Evolutionary conservation across 2,329 filamentous ascomycete species (phyloP), one percentile per base, ranked within the genome.

Genomic region (Dothideomycetes sp.): DNA sequence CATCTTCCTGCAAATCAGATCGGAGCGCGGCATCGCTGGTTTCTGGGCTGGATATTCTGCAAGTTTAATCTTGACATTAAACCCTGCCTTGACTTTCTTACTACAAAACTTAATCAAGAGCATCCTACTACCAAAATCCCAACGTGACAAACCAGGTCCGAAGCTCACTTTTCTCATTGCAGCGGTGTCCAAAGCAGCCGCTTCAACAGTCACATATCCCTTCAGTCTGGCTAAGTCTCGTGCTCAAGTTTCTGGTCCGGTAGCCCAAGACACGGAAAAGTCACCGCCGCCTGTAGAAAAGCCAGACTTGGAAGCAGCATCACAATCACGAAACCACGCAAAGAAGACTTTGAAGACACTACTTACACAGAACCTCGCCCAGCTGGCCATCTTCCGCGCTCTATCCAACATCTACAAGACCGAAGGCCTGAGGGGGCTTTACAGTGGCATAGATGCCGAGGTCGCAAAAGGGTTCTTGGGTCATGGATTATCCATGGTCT

Each of bases 41-140:
- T 81, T 94, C 52, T 94, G 87, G 88, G 81, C 85, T 0, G 87
- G 87, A 0, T 94, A 94, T 59, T 84, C 82, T 15, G 85, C 86
- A 2, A 80, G 75, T 16, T 60, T 94, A 44, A 70, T 94, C 27
- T 64, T 94, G 36, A 88, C 87, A 1, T 68, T 94, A 19, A 94
- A 94, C 53, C 87, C 88, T 1, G 81, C 82, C 49, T 73, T 94
- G 48, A 94, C 88, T 0, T 88, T 94, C 57, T 79, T 89, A 50
- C 66, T 94, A 20, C 84, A 93, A 54, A 80, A 85, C 51, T 64
- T 80, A 6, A 64, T 88, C 15, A 78, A 80, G 49, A 70, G 74
- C 37, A 56, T 68, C 1, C 56, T 82, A 3, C 65, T 86, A 1
- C 67, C 71, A 3, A 62, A 66, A 6, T 64, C 68, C 27, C 71